Evolutionary conservation across 306 rosid species (phyloP), one percentile per base, ranked within the genome.

Genomic region (Chamaecrista fasciculata): DNA sequence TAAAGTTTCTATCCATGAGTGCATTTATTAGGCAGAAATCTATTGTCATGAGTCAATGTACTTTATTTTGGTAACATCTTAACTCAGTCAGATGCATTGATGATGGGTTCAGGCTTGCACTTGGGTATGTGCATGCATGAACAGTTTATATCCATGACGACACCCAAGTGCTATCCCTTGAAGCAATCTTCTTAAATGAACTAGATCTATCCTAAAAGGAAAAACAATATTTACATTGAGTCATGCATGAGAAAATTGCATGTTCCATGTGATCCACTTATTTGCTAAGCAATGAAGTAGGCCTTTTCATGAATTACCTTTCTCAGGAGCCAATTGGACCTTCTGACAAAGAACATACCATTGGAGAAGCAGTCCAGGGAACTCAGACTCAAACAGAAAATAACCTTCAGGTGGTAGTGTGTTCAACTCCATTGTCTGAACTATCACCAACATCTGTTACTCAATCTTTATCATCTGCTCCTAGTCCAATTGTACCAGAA

Each of bases 401-500:
- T 68, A 77, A 66, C 69, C 76, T 52, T 67, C 92, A 80, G 84
- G 42, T 70, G 68, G 43, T 76, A 6, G 61, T 29, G 21, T 83
- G 57, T 84, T 81, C 79, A 67, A 78, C 78, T 57, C 71, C 67
- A 69, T 72, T 44, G 11, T 71, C 81, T 8, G 85, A 81, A 43
- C 76, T 58, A 53, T 91, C 97, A 67, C 90, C 97, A 77, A 81
- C 85, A 55, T 88, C 92, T 69, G 95, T 81, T 50, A 81, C 95
- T 34, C 86, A 82, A 75, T 71, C 90, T 74, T 79, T 83, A 56
- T 84, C 92, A 58, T 75, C 90, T 70, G 84, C 70, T 48, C 74
- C 79, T 40, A 84, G 85, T 77, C 84, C 92, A 6, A 75, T 47
- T 52, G 42, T 73, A 23, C 76, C 51, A 15, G 80, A 86, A 67